A percentile compares a stretch with the other conserved stretches of the same genome.
phyloP scores from a whole-genome alignment of 2,329 filamentous ascomycete species.

The Hirsutella thompsonii region DNA sequence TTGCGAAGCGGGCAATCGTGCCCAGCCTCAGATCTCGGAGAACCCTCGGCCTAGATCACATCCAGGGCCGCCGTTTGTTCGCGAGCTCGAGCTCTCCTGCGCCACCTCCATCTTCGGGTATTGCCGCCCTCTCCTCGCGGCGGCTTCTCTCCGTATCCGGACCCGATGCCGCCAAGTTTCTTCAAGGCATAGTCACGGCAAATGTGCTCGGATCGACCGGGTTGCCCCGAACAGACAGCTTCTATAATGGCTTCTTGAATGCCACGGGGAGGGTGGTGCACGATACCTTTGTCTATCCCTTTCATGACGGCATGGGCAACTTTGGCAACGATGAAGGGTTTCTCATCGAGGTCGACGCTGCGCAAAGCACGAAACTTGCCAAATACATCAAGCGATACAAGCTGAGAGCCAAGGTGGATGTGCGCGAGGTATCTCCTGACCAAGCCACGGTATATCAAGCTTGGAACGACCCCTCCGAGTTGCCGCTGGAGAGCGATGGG shows the following conservation, averaged over 20 bases:
- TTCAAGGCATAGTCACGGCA: slow-evolving; percentile 78
- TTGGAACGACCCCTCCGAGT: slow-evolving; percentile 46
- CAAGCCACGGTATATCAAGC: slow-evolving; percentile 60
- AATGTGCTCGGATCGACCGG: slow-evolving; percentile 24
- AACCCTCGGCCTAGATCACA: slow-evolving; percentile 17
- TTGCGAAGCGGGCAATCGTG: slow-evolving; percentile 8
- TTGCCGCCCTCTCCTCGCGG: slow-evolving; percentile 55
- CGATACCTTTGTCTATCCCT: slow-evolving; percentile 81
- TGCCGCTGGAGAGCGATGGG: background rate
- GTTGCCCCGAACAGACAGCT: slow-evolving; percentile 31
- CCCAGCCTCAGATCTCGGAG: background rate
- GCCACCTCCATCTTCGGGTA: slow-evolving; percentile 29
- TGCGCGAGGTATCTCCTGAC: slow-evolving; percentile 50
- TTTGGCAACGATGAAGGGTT: slow-evolving; percentile 24
- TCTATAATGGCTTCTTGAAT: slow-evolving; percentile 78
- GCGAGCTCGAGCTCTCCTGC: slow-evolving; percentile 14
- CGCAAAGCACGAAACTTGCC: slow-evolving; percentile 46
- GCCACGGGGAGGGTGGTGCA: slow-evolving; percentile 73
- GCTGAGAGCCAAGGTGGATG: slow-evolving; percentile 63
- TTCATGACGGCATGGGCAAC: slow-evolving; percentile 18
- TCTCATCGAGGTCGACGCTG: slow-evolving; percentile 72
- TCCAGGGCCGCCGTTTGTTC: slow-evolving; percentile 18
- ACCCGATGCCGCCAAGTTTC: slow-evolving; percentile 65
- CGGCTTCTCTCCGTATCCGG: slow-evolving; percentile 70
- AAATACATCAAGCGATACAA: slow-evolving; percentile 77